A percentile compares a stretch with the other conserved stretches of the same genome.
phyloP scores from a whole-genome alignment of 345 rosid genomes.

The Brassica juncea region DNA sequence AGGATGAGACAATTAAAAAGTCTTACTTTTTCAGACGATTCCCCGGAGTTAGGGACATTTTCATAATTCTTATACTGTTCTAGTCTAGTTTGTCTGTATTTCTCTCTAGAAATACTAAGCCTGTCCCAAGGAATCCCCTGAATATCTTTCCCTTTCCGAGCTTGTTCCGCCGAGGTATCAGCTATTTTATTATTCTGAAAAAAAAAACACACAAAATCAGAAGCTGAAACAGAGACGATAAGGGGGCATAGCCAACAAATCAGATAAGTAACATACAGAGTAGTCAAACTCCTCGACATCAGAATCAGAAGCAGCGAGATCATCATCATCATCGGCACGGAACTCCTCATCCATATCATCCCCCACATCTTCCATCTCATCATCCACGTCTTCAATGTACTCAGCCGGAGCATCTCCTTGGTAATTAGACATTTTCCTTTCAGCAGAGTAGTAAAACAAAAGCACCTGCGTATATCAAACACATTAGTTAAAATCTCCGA shows the following conservation, averaged over 20 bases:
- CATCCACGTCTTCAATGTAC: conserved; percentile 63
- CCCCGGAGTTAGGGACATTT: conserved; percentile 78
- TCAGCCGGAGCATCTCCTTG: conserved; percentile 59
- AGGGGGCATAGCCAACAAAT: conserved; percentile 41
- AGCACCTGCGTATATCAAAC: conserved; percentile 27
- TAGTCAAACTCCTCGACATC: conserved; percentile 68
- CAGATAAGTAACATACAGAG: conserved; percentile 40
- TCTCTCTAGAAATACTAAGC: conserved; percentile 80
- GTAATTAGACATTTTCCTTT: conserved; percentile 54
- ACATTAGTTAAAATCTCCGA: not conserved
- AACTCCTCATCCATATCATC: conserved; percentile 61
- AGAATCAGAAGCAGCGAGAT: conserved; percentile 60
- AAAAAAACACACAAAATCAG: conserved; percentile 8
- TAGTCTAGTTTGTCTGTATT: conserved; percentile 84
- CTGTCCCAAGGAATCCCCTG: conserved; percentile 99
- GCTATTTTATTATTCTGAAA: conserved; percentile 58
- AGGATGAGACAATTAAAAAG: not conserved
- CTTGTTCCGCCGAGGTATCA: conserved; percentile 82
- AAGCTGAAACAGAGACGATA: conserved; percentile 27
- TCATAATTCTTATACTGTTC: conserved; percentile 96
- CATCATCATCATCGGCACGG: conserved; percentile 51
- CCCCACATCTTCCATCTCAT: conserved; percentile 64
- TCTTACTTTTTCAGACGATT: conserved; percentile 61
- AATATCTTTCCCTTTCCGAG: conserved; percentile 86
- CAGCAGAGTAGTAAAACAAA: not conserved